Conservation (phyloP, 805 yeast genomes). For the Metschnikowia sp. region DNA sequence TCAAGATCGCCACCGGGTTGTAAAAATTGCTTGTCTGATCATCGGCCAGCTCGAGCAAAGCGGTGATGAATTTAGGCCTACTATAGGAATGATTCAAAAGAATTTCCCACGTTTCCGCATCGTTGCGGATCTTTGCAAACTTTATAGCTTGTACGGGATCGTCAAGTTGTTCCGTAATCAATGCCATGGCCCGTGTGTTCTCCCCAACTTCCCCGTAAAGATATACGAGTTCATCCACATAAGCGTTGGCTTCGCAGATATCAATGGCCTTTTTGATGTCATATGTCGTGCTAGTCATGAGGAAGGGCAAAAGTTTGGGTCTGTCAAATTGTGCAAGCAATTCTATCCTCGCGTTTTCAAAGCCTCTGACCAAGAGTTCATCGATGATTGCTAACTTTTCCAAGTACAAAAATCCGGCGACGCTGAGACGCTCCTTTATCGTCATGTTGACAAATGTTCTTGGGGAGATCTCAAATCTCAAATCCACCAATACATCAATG, state of each 20-base stretch:
- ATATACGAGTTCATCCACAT: slow-evolving; percentile 72
- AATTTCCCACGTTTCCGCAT: slow-evolving; percentile 76
- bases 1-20: slow-evolving; percentile 68
- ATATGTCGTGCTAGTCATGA: slow-evolving; percentile 58
- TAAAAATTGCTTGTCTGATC: slow-evolving; percentile 40
- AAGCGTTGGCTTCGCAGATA: slow-evolving; percentile 52
- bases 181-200: slow-evolving; percentile 64
- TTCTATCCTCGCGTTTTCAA: slow-evolving; percentile 64
- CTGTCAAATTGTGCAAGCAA: slow-evolving; percentile 65
- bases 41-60: slow-evolving; percentile 67
- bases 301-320: slow-evolving; percentile 52
- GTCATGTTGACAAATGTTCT: slow-evolving; percentile 47
- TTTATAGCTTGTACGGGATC: slow-evolving; percentile 80
- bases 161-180: slow-evolving; percentile 72
- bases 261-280: slow-evolving; percentile 68
- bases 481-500: slow-evolving; percentile 54
- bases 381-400: slow-evolving; percentile 57
- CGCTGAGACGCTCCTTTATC: slow-evolving; percentile 37
- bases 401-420: slow-evolving; percentile 62
- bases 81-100: slow-evolving; percentile 66
- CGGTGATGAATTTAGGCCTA: slow-evolving; percentile 73
- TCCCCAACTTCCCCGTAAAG: slow-evolving; percentile 82
- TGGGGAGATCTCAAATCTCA: slow-evolving; percentile 65
- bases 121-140: slow-evolving; percentile 68
- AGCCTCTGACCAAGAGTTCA: slow-evolving; percentile 48